A percentile compares a stretch with the other conserved stretches of the same genome.
phyloP scores from a whole-genome alignment of 2,329 filamentous ascomycete species.

The Ambrosiella beaveri region DNA sequence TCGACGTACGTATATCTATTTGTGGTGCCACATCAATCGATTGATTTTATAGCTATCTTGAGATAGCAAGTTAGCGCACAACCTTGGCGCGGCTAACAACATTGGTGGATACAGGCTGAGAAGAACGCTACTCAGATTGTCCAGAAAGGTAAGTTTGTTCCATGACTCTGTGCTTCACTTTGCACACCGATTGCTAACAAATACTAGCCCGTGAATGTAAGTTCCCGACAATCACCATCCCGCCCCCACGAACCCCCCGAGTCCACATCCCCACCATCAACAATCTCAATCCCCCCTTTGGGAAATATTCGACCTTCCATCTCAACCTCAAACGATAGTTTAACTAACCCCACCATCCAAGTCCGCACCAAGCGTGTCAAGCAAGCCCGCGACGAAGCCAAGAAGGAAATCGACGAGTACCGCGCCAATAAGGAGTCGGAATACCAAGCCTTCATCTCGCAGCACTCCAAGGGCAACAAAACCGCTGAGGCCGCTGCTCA shows the following conservation, averaged over 20 bases:
- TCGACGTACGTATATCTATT: conserved; percentile 54
- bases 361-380: conserved; percentile 87
- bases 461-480: conserved; percentile 86
- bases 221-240: conserved; percentile 17
- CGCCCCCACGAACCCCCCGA: neutral
- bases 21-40: no score
- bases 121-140: conserved; percentile 98
- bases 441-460: conserved; percentile 82
- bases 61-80: no score
- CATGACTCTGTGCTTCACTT: neutral
- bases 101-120: conserved; percentile 46
- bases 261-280: neutral
- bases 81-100: no score
- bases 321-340: neutral
- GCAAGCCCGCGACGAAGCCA: conserved; percentile 88
- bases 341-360: conserved; percentile 11
- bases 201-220: conserved; percentile 69
- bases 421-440: conserved; percentile 77
- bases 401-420: conserved; percentile 95
- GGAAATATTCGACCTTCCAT: no score
- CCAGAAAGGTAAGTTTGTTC: conserved; percentile 56
- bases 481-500: conserved; percentile 66
- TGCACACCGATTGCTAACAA: conserved; percentile 5
- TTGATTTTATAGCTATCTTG: no score
- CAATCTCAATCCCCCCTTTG: no score